Evolutionary conservation across 1,284 basidiomycete genomes (phyloP).

Genomic region (Boletus smithii): DNA sequence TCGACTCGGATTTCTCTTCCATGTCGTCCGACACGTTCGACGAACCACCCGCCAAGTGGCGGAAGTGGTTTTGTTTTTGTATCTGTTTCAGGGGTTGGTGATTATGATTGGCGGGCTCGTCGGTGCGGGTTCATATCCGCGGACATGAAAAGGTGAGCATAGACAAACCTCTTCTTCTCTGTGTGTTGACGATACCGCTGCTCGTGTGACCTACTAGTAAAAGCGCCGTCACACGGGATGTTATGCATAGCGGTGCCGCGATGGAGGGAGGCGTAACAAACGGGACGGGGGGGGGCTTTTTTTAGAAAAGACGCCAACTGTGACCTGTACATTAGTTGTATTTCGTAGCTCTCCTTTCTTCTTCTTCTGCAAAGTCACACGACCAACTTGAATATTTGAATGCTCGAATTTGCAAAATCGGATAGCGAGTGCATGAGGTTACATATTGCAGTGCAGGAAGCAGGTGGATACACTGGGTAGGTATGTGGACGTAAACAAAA

Average conservation of each 20-base stretch:
- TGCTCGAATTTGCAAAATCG: constrained; percentile 6
- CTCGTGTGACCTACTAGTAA: background rate
- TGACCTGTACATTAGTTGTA: constrained; percentile 9
- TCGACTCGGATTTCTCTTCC: constrained; percentile 28
- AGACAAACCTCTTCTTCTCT: background rate
- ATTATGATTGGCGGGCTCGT: constrained; percentile 1
- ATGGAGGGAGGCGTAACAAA: background rate
- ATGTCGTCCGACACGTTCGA: constrained; percentile 28
- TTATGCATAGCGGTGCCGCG: background rate
- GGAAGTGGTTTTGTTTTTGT: constrained; percentile 16
- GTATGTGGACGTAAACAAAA: constrained; percentile 7
- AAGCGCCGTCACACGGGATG: constrained; percentile 1
- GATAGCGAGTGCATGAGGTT: constrained; percentile 23
- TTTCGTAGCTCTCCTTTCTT: constrained; percentile 3
- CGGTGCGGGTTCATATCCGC: constrained; percentile 16
- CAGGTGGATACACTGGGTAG: constrained; percentile 21
- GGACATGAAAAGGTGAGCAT: constrained; percentile 15
- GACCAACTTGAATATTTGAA: too few species aligned
- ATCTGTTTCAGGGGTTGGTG: constrained; percentile 29
- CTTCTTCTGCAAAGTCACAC: constrained; percentile 3
- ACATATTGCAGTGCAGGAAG: constrained; percentile 18
- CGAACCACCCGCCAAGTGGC: constrained; percentile 24
- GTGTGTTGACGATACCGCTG: background rate
- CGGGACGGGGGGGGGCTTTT: background rate
- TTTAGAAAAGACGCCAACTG: background rate